A percentile compares a stretch with the other conserved stretches of the same genome.
Conservation (phyloP, 1,139 yeast species). For the Saccharomycopsis phalli region DNA sequence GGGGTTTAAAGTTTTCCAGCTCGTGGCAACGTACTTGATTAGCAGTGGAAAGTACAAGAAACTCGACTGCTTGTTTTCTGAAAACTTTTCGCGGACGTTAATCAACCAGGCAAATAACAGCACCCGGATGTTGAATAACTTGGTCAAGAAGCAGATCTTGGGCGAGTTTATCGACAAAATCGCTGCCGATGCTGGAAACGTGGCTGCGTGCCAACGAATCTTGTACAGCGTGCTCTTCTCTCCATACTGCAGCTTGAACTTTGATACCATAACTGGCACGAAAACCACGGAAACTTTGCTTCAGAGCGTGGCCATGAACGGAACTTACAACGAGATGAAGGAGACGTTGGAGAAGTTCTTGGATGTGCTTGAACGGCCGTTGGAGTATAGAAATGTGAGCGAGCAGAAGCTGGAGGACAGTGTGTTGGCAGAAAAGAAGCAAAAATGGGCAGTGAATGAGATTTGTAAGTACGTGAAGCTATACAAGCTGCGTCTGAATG, state of each 20-base stretch:
- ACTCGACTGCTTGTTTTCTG: constrained; percentile 45
- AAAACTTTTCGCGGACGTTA: constrained; percentile 64
- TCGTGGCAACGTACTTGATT: constrained; percentile 32
- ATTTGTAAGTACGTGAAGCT: constrained; percentile 37
- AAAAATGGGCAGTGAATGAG: constrained; percentile 64
- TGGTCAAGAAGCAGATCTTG: constrained; percentile 45
- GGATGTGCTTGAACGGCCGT: constrained; percentile 24
- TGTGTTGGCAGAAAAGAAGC: constrained; percentile 35
- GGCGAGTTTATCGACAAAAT: constrained; percentile 33
- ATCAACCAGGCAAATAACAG: constrained; percentile 69
- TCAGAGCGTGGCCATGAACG: constrained; percentile 23
- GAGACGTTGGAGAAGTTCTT: constrained; percentile 30
- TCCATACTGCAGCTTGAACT: constrained; percentile 52
- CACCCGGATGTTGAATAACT: constrained; percentile 57
- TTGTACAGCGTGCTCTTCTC: constrained; percentile 43
- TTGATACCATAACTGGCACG: constrained; percentile 71
- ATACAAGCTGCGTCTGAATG: constrained; percentile 11
- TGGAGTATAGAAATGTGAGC: constrained; percentile 5
- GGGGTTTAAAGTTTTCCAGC: constrained; percentile 70
- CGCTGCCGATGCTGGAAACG: constrained; percentile 33
- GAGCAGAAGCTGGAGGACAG: constrained; percentile 23
- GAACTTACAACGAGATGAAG: constrained; percentile 24
- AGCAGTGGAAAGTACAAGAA: background rate
- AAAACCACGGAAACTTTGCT: constrained; percentile 54
- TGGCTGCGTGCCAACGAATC: constrained; percentile 32